A percentile compares a stretch with the other conserved stretches of the same genome.
These are phyloP conservation scores for Euphorbia peplus DNA, from an alignment of 345 rosid genomes.

Conservation along the genomic window DNA sequence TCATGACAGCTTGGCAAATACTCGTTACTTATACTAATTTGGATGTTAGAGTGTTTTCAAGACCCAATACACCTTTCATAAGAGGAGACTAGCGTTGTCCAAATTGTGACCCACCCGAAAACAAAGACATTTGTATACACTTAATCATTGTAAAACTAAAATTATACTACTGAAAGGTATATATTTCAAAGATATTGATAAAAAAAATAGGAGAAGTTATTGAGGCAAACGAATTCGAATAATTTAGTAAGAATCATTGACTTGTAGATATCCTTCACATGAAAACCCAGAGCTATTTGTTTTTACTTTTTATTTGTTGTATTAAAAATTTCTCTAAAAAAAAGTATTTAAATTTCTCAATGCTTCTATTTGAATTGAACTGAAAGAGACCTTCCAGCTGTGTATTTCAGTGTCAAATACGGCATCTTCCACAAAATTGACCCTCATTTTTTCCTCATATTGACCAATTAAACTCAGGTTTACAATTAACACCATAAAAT, in stretches of 20 bases:
- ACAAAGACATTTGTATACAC: too few relatives aligned
- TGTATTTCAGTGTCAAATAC: constrained; percentile 23
- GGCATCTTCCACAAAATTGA: constrained; percentile 31
- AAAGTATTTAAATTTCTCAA: too few relatives aligned
- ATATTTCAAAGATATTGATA: too few relatives aligned
- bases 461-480: constrained; percentile 35
- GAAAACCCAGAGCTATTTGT: constrained; percentile 17
- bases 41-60: too few relatives aligned
- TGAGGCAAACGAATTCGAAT: background rate
- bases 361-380: constrained; percentile 11
- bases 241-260: constrained; percentile 21
- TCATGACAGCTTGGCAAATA: too few relatives aligned
- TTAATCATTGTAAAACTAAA: too few relatives aligned
- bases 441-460: constrained; percentile 30
- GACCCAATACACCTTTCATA: too few relatives aligned
- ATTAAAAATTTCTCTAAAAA: too few relatives aligned
- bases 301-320: too few relatives aligned
- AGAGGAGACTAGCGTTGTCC: too few relatives aligned
- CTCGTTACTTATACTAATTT: too few relatives aligned
- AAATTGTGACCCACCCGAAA: too few relatives aligned
- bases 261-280: constrained; percentile 35
- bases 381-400: constrained; percentile 45
- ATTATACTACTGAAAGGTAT: background rate
- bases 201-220: background rate
- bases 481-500: background rate